Percentiles rank a stretch among this genome's conserved stretches.
phyloP scores from a whole-genome alignment of 2,329 filamentous ascomycete species.

The Plenodomus tracheiphilus region DNA sequence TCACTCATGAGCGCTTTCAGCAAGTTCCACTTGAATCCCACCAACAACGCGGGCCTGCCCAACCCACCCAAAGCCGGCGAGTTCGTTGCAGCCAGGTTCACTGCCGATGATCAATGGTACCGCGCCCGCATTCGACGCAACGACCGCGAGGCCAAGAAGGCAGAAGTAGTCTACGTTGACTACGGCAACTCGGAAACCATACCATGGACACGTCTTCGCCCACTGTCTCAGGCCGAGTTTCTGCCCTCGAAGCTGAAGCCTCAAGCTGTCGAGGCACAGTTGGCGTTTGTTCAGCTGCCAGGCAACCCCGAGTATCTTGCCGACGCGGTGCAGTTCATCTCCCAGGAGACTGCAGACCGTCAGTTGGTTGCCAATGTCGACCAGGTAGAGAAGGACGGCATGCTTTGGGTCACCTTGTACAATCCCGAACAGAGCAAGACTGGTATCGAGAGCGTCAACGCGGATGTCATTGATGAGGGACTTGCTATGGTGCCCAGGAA shows the following conservation, averaged over 20 bases:
- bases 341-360: conserved; percentile 72
- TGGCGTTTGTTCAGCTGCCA: conserved; percentile 90
- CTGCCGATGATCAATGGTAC: conserved; percentile 90
- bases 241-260: conserved; percentile 73
- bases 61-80: conserved; percentile 88
- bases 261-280: conserved; percentile 82
- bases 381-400: conserved; percentile 77
- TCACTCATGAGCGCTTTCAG: conserved; percentile 89
- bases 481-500: conserved; percentile 91
- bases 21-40: conserved; percentile 82
- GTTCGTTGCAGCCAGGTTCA: conserved; percentile 88
- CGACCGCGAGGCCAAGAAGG: conserved; percentile 81
- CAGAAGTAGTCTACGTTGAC: conserved; percentile 92
- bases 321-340: conserved; percentile 77
- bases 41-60: conserved; percentile 74
- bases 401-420: conserved; percentile 84
- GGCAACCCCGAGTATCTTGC: conserved; percentile 73
- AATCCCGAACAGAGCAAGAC: conserved; percentile 68
- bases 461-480: conserved; percentile 80
- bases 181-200: conserved; percentile 93
- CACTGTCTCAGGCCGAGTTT: conserved; percentile 81
- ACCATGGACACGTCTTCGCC: conserved; percentile 79
- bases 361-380: conserved; percentile 91
- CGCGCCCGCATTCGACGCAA: conserved; percentile 88
- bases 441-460: conserved; percentile 81